Percentiles rank a stretch among this genome's conserved stretches.
phyloP scores from a whole-genome alignment of 306 rosid species.

The Ceratonia siliqua region DNA sequence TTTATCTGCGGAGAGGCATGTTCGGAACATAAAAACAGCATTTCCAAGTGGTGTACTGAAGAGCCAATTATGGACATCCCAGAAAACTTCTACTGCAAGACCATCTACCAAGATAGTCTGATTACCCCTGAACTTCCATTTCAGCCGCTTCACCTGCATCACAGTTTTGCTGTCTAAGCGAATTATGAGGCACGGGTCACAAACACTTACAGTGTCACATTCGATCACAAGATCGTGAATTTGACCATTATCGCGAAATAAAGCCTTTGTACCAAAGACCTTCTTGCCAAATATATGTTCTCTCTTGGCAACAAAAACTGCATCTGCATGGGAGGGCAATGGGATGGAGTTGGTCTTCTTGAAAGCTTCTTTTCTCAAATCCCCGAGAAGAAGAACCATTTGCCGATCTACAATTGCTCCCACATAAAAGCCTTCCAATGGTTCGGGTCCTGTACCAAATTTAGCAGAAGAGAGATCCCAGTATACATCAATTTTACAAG shows the following conservation, averaged over 20 bases:
- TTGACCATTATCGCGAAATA: slow-evolving; percentile 72
- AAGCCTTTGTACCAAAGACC: slow-evolving; percentile 66
- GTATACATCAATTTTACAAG: slow-evolving; percentile 66
- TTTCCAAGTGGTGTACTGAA: slow-evolving; percentile 63
- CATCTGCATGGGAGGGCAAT: slow-evolving; percentile 55
- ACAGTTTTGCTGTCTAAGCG: slow-evolving; percentile 78
- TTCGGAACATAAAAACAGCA: slow-evolving; percentile 92
- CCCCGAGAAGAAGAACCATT: slow-evolving; percentile 87
- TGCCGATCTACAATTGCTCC: slow-evolving; percentile 70
- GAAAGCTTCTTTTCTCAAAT: slow-evolving; percentile 83
- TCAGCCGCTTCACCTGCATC: slow-evolving; percentile 82
- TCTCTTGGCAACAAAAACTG: slow-evolving; percentile 71
- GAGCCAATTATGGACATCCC: slow-evolving; percentile 99
- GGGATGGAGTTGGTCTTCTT: slow-evolving; percentile 70
- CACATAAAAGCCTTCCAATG: slow-evolving; percentile 72
- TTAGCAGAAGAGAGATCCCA: slow-evolving; percentile 92
- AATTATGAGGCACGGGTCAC: slow-evolving; percentile 63
- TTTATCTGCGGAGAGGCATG: slow-evolving; percentile 66
- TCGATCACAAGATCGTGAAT: slow-evolving; percentile 80
- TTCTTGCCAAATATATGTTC: slow-evolving; percentile 85
- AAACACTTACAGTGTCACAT: slow-evolving; percentile 63
- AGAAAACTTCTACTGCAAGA: slow-evolving; percentile 77
- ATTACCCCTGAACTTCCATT: slow-evolving; percentile 93
- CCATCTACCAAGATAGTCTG: slow-evolving; percentile 83
- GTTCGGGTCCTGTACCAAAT: slow-evolving; percentile 88